Evolutionary conservation across 75 land plant species (phyloP).

Genomic region (Pinus albicaulis): DNA sequence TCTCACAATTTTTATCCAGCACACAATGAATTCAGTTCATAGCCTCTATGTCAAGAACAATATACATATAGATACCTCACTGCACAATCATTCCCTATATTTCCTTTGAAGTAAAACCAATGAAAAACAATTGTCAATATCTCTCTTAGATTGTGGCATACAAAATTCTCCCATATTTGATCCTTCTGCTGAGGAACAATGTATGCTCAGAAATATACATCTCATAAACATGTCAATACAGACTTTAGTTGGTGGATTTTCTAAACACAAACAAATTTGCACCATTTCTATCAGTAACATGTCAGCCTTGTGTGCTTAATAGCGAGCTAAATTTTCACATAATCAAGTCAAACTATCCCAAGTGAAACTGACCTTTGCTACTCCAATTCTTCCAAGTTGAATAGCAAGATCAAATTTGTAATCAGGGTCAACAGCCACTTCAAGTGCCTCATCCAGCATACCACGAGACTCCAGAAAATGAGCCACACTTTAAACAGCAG

Average conservation of each 20-base stretch:
- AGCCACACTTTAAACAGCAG: slow-evolving; percentile 65
- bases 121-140: neutral
- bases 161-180: neutral
- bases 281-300: neutral
- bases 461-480: slow-evolving; percentile 95
- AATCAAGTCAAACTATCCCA: neutral
- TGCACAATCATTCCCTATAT: neutral
- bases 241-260: neutral
- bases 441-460: slow-evolving; percentile 93
- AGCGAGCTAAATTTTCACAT: neutral
- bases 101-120: neutral
- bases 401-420: slow-evolving; percentile 95
- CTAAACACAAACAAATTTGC: neutral
- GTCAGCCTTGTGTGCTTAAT: neutral
- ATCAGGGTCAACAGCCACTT: slow-evolving; percentile 93
- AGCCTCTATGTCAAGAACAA: neutral
- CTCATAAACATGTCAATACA: neutral
- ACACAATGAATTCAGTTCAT: neutral
- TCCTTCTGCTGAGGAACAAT: neutral
- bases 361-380: slow-evolving; percentile 68
- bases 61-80: neutral
- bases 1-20: neutral
- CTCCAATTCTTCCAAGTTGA: slow-evolving; percentile 91
- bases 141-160: neutral
- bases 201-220: neutral